phyloP scores from a whole-genome alignment of 2,329 filamentous ascomycete genomes.

The Colletotrichum eremochloae region DNA sequence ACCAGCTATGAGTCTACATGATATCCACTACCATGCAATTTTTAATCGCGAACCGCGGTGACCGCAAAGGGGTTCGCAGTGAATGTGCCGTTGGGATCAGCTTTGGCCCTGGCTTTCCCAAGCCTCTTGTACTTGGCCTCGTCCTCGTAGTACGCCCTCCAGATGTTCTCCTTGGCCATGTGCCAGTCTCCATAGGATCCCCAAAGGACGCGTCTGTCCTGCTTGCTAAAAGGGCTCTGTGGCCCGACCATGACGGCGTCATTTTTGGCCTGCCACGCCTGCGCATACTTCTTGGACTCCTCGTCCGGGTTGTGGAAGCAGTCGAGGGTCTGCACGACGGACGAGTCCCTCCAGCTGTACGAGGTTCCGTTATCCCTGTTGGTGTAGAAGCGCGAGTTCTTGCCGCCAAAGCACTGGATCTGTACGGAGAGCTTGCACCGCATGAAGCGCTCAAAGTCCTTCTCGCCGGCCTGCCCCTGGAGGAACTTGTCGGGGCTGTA shows the following conservation, averaged over 20 bases:
- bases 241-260: slow-evolving; percentile 48
- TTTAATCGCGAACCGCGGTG: background rate
- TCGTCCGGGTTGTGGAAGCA: slow-evolving; percentile 56
- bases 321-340: slow-evolving; percentile 55
- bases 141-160: slow-evolving; percentile 53
- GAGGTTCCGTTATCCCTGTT: slow-evolving; percentile 61
- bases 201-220: slow-evolving; percentile 56
- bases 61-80: slow-evolving; percentile 52
- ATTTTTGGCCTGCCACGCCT: slow-evolving; percentile 59
- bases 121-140: slow-evolving; percentile 52
- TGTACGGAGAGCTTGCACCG: slow-evolving; percentile 59
- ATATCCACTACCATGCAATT: background rate
- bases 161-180: slow-evolving; percentile 48
- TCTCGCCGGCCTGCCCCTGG: slow-evolving; percentile 46
- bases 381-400: slow-evolving; percentile 55
- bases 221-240: slow-evolving; percentile 51
- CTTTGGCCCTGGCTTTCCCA: slow-evolving; percentile 46
- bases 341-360: slow-evolving; percentile 62
- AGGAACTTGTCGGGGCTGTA: slow-evolving; percentile 47
- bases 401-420: slow-evolving; percentile 60
- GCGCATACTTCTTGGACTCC: slow-evolving; percentile 50
- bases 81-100: slow-evolving; percentile 54
- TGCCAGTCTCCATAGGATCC: slow-evolving; percentile 55
- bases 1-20: background rate
- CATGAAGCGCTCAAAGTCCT: slow-evolving; percentile 21